These are phyloP conservation scores for Bromus sterilis DNA, from an alignment of 176 grass and related monocot genomes.

Conservation along the genomic window DNA sequence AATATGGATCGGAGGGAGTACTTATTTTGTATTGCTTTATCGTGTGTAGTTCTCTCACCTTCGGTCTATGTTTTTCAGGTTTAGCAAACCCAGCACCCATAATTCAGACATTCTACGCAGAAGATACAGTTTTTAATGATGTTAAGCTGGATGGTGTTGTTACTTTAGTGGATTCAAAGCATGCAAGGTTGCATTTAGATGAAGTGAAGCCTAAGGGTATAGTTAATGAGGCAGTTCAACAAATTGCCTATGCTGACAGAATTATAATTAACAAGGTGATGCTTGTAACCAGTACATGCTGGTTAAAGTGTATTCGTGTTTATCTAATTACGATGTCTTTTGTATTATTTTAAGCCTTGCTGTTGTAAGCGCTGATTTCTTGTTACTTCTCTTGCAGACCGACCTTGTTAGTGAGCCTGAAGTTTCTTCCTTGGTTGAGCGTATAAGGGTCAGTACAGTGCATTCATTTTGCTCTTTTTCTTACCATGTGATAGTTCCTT, in stretches of 20 bases:
- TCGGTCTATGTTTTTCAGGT: constrained; percentile 30
- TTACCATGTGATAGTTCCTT: constrained; percentile 4
- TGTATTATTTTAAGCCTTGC: not conserved
- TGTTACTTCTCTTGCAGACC: constrained; percentile 50
- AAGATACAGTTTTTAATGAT: constrained; percentile 89
- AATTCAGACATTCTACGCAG: constrained; percentile 96
- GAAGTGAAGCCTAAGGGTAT: constrained; percentile 93
- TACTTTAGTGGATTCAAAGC: constrained; percentile 96
- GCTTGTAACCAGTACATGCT: not conserved
- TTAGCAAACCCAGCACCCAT: constrained; percentile 95
- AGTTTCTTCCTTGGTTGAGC: constrained; percentile 76
- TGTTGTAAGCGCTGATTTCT: constrained; percentile 4
- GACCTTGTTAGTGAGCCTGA: constrained; percentile 84
- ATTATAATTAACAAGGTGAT: constrained; percentile 98
- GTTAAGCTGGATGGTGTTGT: constrained; percentile 96
- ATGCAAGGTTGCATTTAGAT: constrained; percentile 76
- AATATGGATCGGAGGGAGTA: no score
- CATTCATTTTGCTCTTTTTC: not conserved
- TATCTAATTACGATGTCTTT: not conserved
- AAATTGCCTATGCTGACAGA: constrained; percentile 97
- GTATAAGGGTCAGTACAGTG: constrained; percentile 52
- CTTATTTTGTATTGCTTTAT: not conserved
- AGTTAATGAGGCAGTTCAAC: constrained; percentile 92
- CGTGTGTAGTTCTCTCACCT: not conserved
- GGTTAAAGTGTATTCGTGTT: not conserved